Conservation (phyloP, 129 eudicot species). For the Tanacetum coccineum region DNA sequence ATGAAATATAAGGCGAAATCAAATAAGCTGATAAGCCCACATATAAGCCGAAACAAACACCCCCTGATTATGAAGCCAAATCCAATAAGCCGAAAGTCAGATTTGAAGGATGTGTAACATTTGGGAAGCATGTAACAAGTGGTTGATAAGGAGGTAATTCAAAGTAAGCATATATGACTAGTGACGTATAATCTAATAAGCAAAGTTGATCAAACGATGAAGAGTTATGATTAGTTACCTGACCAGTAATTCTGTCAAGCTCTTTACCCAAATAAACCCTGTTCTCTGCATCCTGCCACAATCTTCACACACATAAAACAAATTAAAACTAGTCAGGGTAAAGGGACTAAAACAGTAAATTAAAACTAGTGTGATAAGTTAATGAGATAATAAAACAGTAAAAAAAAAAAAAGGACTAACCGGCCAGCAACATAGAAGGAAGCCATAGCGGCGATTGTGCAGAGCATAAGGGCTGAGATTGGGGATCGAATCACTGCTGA, state of each 20-base stretch:
- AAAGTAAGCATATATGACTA: no score
- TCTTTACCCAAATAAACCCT: constrained; percentile 74
- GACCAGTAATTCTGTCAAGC: constrained; percentile 90
- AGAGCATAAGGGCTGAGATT: constrained; percentile 65
- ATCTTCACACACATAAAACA: constrained; percentile 26
- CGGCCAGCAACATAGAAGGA: constrained; percentile 92
- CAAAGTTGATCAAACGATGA: no score
- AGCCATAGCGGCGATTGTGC: constrained; percentile 78
- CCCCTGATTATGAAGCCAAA: no score
- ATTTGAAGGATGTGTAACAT: no score
- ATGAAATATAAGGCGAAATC: no score
- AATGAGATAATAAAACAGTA: no score
- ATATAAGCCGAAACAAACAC: no score
- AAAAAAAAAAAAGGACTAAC: constrained; percentile 25
- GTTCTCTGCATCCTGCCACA: constrained; percentile 92
- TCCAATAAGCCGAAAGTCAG: no score
- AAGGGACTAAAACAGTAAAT: background rate
- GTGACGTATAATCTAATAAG: no score
- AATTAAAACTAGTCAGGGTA: background rate
- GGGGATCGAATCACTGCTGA: constrained; percentile 66
- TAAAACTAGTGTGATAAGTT: background rate
- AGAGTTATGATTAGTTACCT: constrained; percentile 30
- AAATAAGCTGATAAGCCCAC: no score
- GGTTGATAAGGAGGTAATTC: no score
- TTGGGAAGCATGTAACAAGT: no score